These are phyloP conservation scores for Parasarocladium wereldwijsianum DNA, from an alignment of 2,329 filamentous ascomycete species.

Conservation along the genomic window DNA sequence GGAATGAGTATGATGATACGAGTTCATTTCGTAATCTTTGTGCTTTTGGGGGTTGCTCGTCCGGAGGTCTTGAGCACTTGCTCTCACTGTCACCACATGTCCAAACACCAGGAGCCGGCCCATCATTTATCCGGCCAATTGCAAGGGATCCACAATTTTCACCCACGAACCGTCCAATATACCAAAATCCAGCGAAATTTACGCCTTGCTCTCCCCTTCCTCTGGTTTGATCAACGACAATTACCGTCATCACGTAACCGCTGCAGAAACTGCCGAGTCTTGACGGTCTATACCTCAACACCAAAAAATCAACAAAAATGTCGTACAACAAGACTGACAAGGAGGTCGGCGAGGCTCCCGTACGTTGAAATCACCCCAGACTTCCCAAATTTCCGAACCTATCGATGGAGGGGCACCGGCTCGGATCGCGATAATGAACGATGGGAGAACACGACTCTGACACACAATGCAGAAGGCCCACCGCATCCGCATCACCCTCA, in stretches of 20 bases:
- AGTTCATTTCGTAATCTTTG: too few species aligned
- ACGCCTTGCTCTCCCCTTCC: not conserved
- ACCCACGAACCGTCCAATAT: conserved; percentile 2
- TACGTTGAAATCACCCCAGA: conserved; percentile 28
- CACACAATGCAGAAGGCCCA: conserved; percentile 57
- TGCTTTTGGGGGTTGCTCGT: too few species aligned
- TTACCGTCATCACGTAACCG: conserved; percentile 5
- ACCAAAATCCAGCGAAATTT: conserved; percentile 2
- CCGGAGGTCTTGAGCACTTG: too few species aligned
- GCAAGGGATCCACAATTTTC: conserved; percentile 3
- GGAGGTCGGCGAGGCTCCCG: conserved; percentile 78
- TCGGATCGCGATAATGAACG: not conserved
- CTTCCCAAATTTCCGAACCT: not conserved
- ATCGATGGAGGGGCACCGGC: too few species aligned
- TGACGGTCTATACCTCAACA: conserved; percentile 4
- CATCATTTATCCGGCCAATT: too few species aligned
- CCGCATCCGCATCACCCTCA: conserved; percentile 97
- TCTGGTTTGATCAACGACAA: too few species aligned
- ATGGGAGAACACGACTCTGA: not conserved
- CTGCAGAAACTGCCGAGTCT: conserved; percentile 5
- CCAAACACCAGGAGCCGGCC: too few species aligned
- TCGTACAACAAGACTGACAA: conserved; percentile 84
- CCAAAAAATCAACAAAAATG: conserved; percentile 4
- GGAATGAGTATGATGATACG: too few species aligned
- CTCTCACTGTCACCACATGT: too few species aligned